phyloP scores from a whole-genome alignment of 176 grass and related monocot species.

The Panicum miliaceum region DNA sequence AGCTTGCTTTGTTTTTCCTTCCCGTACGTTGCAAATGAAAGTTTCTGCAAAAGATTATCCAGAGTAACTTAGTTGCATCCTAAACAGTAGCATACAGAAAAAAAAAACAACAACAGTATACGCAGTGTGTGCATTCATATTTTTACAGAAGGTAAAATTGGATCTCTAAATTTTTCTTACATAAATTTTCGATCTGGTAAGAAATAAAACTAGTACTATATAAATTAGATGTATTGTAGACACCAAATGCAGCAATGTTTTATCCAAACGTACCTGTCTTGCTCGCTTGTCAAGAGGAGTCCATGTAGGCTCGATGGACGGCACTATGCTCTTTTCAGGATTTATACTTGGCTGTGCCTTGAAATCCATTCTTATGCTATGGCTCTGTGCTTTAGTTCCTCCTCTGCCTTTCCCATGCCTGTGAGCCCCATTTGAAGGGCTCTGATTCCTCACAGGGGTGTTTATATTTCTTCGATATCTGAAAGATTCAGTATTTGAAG shows the following conservation, averaged over 20 bases:
- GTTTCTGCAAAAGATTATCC: constrained; percentile 67
- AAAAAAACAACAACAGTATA: background rate
- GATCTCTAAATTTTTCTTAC: background rate
- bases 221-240: background rate
- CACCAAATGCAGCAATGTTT: background rate
- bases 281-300: constrained; percentile 95
- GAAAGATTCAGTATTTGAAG: constrained; percentile 49
- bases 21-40: constrained; percentile 76
- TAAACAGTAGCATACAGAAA: constrained; percentile 19
- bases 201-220: background rate
- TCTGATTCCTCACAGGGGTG: constrained; percentile 39
- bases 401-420: constrained; percentile 39
- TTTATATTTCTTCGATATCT: constrained; percentile 57
- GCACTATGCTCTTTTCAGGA: constrained; percentile 48
- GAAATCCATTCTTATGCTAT: constrained; percentile 53
- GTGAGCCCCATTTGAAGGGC: constrained; percentile 36
- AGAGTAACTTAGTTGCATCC: constrained; percentile 32
- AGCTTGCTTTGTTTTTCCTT: constrained; percentile 93
- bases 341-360: constrained; percentile 49
- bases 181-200: background rate
- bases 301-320: constrained; percentile 63
- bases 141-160: background rate
- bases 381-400: constrained; percentile 44
- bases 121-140: background rate
- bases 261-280: constrained; percentile 61